phyloP scores from a whole-genome alignment of 2,329 filamentous ascomycete species.

The Penicillium brasilianum region DNA sequence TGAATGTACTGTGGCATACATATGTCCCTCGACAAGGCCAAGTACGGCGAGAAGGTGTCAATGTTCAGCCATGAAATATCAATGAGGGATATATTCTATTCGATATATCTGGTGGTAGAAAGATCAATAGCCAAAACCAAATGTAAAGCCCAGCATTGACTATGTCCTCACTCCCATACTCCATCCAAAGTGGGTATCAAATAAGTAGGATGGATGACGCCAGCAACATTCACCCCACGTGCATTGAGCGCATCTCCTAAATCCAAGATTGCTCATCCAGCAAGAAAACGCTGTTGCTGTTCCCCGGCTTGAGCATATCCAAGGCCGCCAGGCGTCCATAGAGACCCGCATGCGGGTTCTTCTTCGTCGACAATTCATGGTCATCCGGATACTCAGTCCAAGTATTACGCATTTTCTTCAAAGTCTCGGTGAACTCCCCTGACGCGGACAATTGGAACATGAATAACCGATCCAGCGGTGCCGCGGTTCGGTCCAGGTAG shows the following conservation, averaged over 20 bases:
- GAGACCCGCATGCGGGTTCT: constrained; percentile 22
- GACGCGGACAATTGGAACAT: constrained; percentile 14
- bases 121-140: background rate
- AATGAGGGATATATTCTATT: background rate
- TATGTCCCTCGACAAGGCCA: no score
- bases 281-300: constrained; percentile 14
- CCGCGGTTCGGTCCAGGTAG: constrained; percentile 13
- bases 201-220: background rate
- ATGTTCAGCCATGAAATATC: no score
- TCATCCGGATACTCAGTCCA: constrained; percentile 19
- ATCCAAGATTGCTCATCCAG: constrained; percentile 24
- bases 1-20: no score
- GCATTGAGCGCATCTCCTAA: background rate
- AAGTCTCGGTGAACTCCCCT: constrained; percentile 6
- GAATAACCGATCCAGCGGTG: constrained; percentile 23
- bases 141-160: background rate
- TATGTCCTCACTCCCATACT: background rate
- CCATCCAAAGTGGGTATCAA: background rate
- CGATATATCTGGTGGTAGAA: background rate
- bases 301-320: constrained; percentile 17
- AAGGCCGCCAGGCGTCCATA: constrained; percentile 27
- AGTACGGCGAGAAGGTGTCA: no score
- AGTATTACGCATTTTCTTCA: constrained; percentile 24
- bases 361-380: constrained; percentile 19
- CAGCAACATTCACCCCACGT: background rate